A percentile compares a stretch with the other conserved stretches of the same genome.
phyloP scores from a whole-genome alignment of 2,329 filamentous ascomycete genomes.

The Talaromyces sp. region DNA sequence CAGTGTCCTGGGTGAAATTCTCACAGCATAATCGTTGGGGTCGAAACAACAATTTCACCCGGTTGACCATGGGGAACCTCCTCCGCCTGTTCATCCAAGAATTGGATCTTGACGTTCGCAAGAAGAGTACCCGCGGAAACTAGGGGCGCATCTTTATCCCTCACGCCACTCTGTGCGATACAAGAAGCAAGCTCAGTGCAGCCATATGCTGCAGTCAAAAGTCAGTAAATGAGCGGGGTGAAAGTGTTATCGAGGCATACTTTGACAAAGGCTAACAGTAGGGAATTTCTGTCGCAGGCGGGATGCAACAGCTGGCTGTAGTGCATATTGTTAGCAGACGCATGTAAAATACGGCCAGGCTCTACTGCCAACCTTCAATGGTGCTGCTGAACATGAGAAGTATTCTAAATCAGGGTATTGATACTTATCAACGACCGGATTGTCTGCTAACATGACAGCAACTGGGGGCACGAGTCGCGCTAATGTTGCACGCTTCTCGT shows the following conservation, averaged over 20 bases:
- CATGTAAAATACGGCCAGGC: background rate
- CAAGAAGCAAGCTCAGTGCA: constrained; percentile 17
- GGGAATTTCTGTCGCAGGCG: constrained; percentile 13
- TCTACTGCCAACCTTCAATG: constrained; percentile 9
- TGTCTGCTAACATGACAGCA: constrained; percentile 11
- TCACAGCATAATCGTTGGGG: constrained; percentile 17
- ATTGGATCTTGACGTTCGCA: constrained; percentile 14
- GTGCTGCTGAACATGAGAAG: constrained; percentile 19
- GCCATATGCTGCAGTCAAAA: constrained; percentile 10
- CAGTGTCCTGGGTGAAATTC: background rate
- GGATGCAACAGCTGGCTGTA: background rate
- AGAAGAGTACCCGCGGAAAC: constrained; percentile 13
- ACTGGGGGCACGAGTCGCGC: constrained; percentile 16
- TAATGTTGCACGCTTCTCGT: constrained; percentile 10
- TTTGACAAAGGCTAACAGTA: constrained; percentile 13
- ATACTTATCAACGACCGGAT: constrained; percentile 8
- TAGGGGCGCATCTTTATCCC: constrained; percentile 10
- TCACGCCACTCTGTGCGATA: constrained; percentile 13
- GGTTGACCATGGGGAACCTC: constrained; percentile 10
- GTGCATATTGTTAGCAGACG: background rate
- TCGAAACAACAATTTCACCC: constrained; percentile 19
- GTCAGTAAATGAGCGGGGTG: background rate
- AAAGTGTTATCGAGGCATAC: constrained; percentile 7
- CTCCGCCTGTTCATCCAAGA: constrained; percentile 12
- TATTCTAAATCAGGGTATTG: constrained; percentile 16